Conservation (phyloP, 2,329 filamentous ascomycete genomes). For the Cladophialophora chaetospira region DNA sequence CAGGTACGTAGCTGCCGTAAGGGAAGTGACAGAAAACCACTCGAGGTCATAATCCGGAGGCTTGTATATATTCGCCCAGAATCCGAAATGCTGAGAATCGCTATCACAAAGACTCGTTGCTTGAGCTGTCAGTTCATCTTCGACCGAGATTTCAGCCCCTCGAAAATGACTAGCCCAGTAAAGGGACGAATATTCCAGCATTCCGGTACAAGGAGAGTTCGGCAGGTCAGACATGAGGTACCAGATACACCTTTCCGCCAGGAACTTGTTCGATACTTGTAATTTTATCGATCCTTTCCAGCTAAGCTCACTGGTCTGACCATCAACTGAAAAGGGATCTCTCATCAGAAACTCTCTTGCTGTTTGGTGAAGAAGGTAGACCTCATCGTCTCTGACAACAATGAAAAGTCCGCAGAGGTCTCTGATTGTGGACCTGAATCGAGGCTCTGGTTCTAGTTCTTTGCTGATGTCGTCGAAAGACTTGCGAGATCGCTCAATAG, state of each 20-base stretch:
- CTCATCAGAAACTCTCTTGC: slow-evolving; percentile 35
- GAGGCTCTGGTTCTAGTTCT: slow-evolving; percentile 6
- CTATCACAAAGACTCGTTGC: not conserved
- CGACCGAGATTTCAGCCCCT: not conserved
- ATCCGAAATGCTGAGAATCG: no score
- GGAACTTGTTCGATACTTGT: not conserved
- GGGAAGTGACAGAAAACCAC: no score
- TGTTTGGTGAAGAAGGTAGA: slow-evolving; percentile 38
- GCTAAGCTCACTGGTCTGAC: not conserved
- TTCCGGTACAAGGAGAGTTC: not conserved
- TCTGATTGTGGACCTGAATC: slow-evolving; percentile 16
- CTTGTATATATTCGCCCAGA: no score
- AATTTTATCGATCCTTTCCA: not conserved
- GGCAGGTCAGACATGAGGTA: not conserved
- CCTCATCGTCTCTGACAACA: slow-evolving; percentile 28
- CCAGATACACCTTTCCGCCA: not conserved
- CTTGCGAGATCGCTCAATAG: slow-evolving; percentile 10
- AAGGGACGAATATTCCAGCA: not conserved
- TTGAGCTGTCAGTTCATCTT: not conserved
- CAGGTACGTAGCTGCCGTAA: not conserved
- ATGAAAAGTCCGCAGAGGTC: slow-evolving; percentile 35
- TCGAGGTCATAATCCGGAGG: no score
- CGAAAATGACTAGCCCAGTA: not conserved
- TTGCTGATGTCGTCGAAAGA: not conserved
- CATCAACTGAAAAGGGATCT: not conserved